Base-by-base conservation (phyloP, 495 filamentous ascomycete genomes). In the Talaromyces trachyspermus region DNA sequence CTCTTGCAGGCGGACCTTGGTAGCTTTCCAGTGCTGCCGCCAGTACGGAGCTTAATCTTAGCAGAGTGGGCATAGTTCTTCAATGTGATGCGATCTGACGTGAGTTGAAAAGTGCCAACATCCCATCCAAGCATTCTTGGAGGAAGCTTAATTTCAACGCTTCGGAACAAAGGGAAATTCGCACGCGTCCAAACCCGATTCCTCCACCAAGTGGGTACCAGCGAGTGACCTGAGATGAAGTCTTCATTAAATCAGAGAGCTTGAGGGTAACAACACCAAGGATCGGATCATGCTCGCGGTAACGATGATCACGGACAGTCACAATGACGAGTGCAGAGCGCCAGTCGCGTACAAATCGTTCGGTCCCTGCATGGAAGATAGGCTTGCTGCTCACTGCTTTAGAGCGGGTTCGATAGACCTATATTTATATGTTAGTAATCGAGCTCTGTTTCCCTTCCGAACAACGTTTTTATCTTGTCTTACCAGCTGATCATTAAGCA, bases 341-440 rank as follows among this genome's bases (percentile, higher is more conserved):
- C 91, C 91, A 97, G 61, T 97, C 91, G 10, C 91, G 81, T n/a
- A 96, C 74, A 55, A 97, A 97, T 2, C 86, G 77, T 59, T 97
- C 91, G 5, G 89, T 95, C 27, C 91, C 91, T 11, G 91, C 90
- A 54, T 96, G 95, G 71, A 95, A 97, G 52, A 96, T 95, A 8
- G 91, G 91, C 63, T 90, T 89, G 37, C 85, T 90, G 52, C 86
- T 94, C 10, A 95, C 82, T 20, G 87, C 89, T 67, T 97, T 96
- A 17, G 85, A 73, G 53, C 91, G 81, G 24, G 91, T 97, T 51
- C 88, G 85, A 68, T 95, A 97, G 41, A 90, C 58, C 44, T 46
- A 17, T 0, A 2, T 42, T 12, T 5, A 14, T 41, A 7, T 12
- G 14, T 42, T 42, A 42, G 39, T n/a, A n/a, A 9, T 17, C 19